Evolutionary conservation across 2,329 filamentous ascomycete species (phyloP), one percentile per base, ranked within the genome.

Genomic region (Penicillium sp.): DNA sequence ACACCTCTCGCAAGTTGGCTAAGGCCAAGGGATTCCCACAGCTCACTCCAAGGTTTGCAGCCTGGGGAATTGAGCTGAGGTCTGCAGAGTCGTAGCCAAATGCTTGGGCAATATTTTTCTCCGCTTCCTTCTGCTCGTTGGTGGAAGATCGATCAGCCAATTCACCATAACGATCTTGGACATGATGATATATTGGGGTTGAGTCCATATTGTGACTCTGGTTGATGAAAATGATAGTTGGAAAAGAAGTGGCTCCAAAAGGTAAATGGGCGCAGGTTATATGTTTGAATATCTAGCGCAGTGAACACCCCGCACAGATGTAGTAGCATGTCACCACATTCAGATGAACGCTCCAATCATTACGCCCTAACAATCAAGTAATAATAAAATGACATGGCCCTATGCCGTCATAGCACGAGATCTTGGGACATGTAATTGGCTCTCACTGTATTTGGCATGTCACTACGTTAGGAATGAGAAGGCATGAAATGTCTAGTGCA

Each of bases 151-250:
- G 48, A 42, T 31, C 47, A 31, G 53, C 47, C 19, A 56, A 31
- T n/a, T 51, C 45, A 8, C 53, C 53, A 44, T 56, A 56, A 8
- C 53, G 47, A 31, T 42, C 31, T 25, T 51, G 39, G 21, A 56
- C 23, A 51, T 17, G 23, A 39, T 31, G 8, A 43, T 56, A 56
- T 5, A 52, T 51, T 23, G 38, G 10, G 21, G 29, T 31, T n/a
- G 45, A 25, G 5, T 38, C 23, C 47, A 56, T 56, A 8, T 33
- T 51, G 31, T 19, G 19, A 8, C 2, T 10, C 5, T 17, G 21
- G 10, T 25, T 15, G 17, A 25, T 25, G 2, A 25, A 23, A 25
- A 1, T 8, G 31, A 3, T 25, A 5, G 3, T 17, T 7, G 23
- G 17, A n/a, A 23, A 23, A 39, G n/a, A 39, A 21, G 9, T 12